Evolutionary conservation across 306 rosid genomes (phyloP).

Genomic region (Oemleria cerasiformis): DNA sequence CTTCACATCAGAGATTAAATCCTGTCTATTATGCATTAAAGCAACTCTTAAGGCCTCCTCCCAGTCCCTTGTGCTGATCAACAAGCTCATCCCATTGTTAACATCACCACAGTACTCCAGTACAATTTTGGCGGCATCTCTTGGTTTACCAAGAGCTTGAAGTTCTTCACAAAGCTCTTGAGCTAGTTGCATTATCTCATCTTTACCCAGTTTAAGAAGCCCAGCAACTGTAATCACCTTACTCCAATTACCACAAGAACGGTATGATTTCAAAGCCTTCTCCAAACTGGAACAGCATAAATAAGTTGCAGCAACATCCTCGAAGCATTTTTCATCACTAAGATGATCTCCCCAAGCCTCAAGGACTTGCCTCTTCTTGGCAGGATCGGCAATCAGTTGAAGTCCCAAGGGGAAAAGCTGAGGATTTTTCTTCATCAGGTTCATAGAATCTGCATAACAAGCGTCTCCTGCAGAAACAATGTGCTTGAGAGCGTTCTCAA

Average conservation of each 20-base stretch:
- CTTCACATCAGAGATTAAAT: slow-evolving; percentile 58
- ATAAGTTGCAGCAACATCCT: slow-evolving; percentile 82
- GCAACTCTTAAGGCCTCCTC: slow-evolving; percentile 88
- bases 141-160: slow-evolving; percentile 94
- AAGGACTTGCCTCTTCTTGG: slow-evolving; percentile 62
- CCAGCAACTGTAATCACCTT: slow-evolving; percentile 85
- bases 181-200: slow-evolving; percentile 61
- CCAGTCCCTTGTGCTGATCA: slow-evolving; percentile 72
- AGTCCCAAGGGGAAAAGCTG: slow-evolving; percentile 82
- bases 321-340: slow-evolving; percentile 60
- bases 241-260: slow-evolving; percentile 77
- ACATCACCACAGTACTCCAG: slow-evolving; percentile 83
- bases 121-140: slow-evolving; percentile 90
- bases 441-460: slow-evolving; percentile 69
- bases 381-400: slow-evolving; percentile 68
- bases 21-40: slow-evolving; percentile 65
- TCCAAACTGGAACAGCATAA: slow-evolving; percentile 73
- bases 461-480: slow-evolving; percentile 86
- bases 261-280: slow-evolving; percentile 83
- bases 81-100: slow-evolving; percentile 45
- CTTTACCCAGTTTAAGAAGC: slow-evolving; percentile 67
- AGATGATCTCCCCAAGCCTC: slow-evolving; percentile 99
- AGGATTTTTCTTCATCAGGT: slow-evolving; percentile 75
- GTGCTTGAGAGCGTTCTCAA: slow-evolving; percentile 88
- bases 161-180: slow-evolving; percentile 93